Evolutionary conservation across 116 monocot species (phyloP).

Genomic region (Dioscorea cayenensis): DNA sequence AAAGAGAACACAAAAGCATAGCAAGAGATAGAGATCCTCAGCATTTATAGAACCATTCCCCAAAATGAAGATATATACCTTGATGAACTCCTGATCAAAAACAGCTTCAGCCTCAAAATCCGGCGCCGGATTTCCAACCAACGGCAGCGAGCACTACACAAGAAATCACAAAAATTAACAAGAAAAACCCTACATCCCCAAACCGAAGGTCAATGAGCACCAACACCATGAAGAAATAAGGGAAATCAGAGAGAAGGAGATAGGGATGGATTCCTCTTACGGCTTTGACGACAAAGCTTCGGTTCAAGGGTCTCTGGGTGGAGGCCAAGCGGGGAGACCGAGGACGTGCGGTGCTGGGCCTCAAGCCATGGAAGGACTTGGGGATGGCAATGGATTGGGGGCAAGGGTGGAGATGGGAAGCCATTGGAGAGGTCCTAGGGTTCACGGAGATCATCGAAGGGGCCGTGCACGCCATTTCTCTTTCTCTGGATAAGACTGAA

Average conservation of each 20-base stretch:
- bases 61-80: slow-evolving; percentile 39
- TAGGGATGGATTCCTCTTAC: slow-evolving; percentile 1
- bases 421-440: no score
- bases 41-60: slow-evolving; percentile 16
- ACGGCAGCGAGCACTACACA: slow-evolving; percentile 40
- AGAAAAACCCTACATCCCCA: no score
- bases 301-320: slow-evolving; percentile 19
- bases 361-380: slow-evolving; percentile 28
- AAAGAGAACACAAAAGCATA: slow-evolving; percentile 3
- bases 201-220: not conserved
- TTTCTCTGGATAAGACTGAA: no score
- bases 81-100: slow-evolving; percentile 88
- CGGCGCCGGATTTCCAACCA: slow-evolving; percentile 80
- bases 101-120: slow-evolving; percentile 87
- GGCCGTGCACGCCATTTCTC: not conserved
- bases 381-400: not conserved
- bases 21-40: slow-evolving; percentile 16
- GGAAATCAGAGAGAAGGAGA: not conserved
- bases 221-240: not conserved
- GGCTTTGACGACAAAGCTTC: slow-evolving; percentile 53
- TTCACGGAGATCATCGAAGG: not conserved
- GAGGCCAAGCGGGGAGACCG: slow-evolving; percentile 16
- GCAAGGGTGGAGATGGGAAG: not conserved
- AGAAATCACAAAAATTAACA: not conserved
- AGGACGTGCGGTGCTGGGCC: slow-evolving; percentile 10